phyloP scores from a whole-genome alignment of 2,329 filamentous ascomycete genomes.

The Microsporum canis region DNA sequence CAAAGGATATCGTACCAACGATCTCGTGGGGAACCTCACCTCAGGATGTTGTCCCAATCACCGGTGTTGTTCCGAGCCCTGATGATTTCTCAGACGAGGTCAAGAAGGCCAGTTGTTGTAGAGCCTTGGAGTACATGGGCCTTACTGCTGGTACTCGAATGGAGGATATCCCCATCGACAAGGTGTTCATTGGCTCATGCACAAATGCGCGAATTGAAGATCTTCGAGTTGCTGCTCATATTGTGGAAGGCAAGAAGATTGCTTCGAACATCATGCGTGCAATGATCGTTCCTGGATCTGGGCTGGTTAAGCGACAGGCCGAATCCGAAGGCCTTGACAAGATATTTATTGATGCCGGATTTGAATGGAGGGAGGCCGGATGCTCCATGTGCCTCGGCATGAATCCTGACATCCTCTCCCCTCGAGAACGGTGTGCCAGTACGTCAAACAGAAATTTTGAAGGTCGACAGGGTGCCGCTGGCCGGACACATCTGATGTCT shows the following conservation, averaged over 20 bases:
- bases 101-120: slow-evolving; percentile 67
- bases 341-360: slow-evolving; percentile 83
- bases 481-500: slow-evolving; percentile 91
- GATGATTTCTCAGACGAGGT: slow-evolving; percentile 69
- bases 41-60: slow-evolving; percentile 92
- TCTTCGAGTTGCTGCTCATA: slow-evolving; percentile 70
- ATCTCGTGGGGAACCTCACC: slow-evolving; percentile 96
- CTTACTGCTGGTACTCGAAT: slow-evolving; percentile 74
- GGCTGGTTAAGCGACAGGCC: slow-evolving; percentile 82
- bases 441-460: slow-evolving; percentile 98
- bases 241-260: slow-evolving; percentile 79
- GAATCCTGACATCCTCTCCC: slow-evolving; percentile 94
- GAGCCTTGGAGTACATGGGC: slow-evolving; percentile 94
- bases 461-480: slow-evolving; percentile 82
- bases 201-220: slow-evolving; percentile 97
- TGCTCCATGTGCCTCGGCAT: slow-evolving; percentile 99
- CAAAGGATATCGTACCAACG: slow-evolving; percentile 84
- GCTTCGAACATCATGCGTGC: slow-evolving; percentile 83
- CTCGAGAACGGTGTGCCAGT: slow-evolving; percentile 84
- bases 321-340: slow-evolving; percentile 87
- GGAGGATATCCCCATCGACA: slow-evolving; percentile 86
- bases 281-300: slow-evolving; percentile 93
- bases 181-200: slow-evolving; percentile 96
- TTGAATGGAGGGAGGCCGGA: slow-evolving; percentile 95
- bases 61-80: slow-evolving; percentile 76